Evolutionary conservation across 371 early-diverging fungal genomes (phyloP).

Genomic region (Smittium culicis): DNA sequence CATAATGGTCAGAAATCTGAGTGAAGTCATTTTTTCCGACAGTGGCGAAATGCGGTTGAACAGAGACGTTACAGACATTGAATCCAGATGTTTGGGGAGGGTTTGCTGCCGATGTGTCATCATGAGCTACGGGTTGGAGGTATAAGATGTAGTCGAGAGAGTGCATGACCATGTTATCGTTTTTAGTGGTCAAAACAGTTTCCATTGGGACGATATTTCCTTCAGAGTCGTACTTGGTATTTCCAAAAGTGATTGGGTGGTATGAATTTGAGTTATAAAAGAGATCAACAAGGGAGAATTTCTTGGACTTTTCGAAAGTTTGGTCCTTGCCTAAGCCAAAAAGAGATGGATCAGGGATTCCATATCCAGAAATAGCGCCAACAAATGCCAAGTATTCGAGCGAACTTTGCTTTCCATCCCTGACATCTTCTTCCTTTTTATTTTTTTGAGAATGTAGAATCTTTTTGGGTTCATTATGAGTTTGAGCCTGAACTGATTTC

Average conservation of each 20-base stretch:
- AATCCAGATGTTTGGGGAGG: slow-evolving; percentile 8
- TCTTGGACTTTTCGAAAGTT: slow-evolving; percentile 21
- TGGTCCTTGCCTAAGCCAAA: slow-evolving; percentile 25
- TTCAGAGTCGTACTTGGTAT: slow-evolving; percentile 33
- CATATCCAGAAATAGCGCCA: slow-evolving; percentile 45
- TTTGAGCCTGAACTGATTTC: too few relatives aligned
- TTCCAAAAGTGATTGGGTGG: slow-evolving; percentile 69
- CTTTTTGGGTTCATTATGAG: too few relatives aligned
- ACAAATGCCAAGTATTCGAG: slow-evolving; percentile 53
- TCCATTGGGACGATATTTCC: slow-evolving; percentile 39
- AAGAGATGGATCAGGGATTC: slow-evolving; percentile 25
- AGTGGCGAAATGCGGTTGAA: slow-evolving; percentile 20
- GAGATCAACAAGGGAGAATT: slow-evolving; percentile 34
- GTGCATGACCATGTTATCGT: slow-evolving; percentile 39
- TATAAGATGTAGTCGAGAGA: slow-evolving; percentile 57
- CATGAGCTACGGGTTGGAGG: slow-evolving; percentile 20
- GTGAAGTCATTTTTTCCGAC: slow-evolving; percentile 31
- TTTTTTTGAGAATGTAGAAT: slow-evolving; percentile 4
- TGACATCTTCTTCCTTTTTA: slow-evolving; percentile 24
- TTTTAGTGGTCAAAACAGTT: slow-evolving; percentile 40
- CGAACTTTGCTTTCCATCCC: slow-evolving; percentile 27
- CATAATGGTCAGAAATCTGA: slow-evolving; percentile 41
- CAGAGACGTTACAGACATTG: slow-evolving; percentile 15
- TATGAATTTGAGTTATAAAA: slow-evolving; percentile 40
- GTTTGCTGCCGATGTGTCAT: slow-evolving; percentile 10